phyloP scores from a whole-genome alignment of 1,139 yeast species.

The Candida anutae region DNA sequence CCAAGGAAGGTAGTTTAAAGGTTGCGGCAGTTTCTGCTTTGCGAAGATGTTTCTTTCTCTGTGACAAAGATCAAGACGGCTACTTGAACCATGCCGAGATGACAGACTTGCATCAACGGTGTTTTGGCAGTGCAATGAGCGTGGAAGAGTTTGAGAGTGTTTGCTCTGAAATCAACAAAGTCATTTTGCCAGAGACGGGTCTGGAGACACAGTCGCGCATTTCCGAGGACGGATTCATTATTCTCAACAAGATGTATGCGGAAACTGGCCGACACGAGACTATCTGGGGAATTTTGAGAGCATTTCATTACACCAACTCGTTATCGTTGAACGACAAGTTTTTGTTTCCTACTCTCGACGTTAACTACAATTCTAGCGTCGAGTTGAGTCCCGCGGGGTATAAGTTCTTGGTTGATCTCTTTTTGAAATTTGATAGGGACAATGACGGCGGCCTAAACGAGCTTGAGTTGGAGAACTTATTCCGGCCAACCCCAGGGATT shows the following conservation, averaged over 20 bases:
- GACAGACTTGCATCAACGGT: constrained; percentile 57
- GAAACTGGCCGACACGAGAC: constrained; percentile 94
- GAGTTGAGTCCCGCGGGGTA: constrained; percentile 94
- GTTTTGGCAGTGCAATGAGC: constrained; percentile 49
- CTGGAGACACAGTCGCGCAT: constrained; percentile 37
- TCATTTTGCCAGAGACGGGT: constrained; percentile 17
- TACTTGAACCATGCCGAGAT: constrained; percentile 64
- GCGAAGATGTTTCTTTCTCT: constrained; percentile 70
- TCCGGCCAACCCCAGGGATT: constrained; percentile 86
- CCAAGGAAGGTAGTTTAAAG: constrained; percentile 79
- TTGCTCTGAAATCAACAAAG: constrained; percentile 15
- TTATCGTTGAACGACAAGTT: constrained; percentile 74
- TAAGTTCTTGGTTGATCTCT: constrained; percentile 81
- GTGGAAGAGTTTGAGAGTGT: constrained; percentile 24
- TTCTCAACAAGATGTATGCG: constrained; percentile 72
- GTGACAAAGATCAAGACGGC: constrained; percentile 91
- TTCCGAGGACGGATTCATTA: constrained; percentile 66
- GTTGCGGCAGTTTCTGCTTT: constrained; percentile 72
- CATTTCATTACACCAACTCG: constrained; percentile 88
- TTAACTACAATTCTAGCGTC: constrained; percentile 70
- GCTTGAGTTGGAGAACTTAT: constrained; percentile 56
- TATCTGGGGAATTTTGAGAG: constrained; percentile 85
- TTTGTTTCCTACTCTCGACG: constrained; percentile 70
- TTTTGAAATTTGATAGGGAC: constrained; percentile 80
- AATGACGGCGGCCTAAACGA: constrained; percentile 92